Evolutionary conservation across 2,329 filamentous ascomycete genomes (phyloP).

Genomic region (Pseudogymnoascus verrucosus): DNA sequence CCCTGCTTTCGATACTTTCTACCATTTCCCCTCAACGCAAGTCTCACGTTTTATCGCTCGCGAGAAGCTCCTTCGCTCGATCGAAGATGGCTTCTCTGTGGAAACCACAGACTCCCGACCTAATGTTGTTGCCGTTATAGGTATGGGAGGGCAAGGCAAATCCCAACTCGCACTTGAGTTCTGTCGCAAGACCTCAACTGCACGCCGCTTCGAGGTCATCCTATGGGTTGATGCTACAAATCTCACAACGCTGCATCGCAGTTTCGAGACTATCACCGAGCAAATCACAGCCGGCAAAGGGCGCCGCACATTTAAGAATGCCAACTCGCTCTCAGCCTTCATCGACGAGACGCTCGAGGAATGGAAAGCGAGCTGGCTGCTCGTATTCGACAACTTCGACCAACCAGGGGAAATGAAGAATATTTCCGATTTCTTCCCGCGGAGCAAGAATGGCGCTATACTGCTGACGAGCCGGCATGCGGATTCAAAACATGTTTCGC

Average conservation of each 20-base stretch:
- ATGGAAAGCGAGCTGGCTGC: slow-evolving; percentile 9
- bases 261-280: slow-evolving; percentile 14
- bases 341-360: neutral
- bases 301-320: neutral
- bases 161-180: slow-evolving; percentile 20
- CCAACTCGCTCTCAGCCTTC: neutral
- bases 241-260: slow-evolving; percentile 11
- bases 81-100: slow-evolving; percentile 11
- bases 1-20: neutral
- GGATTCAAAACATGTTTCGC: slow-evolving; percentile 9
- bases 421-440: slow-evolving; percentile 8
- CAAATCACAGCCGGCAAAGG: slow-evolving; percentile 9
- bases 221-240: slow-evolving; percentile 20
- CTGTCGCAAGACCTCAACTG: slow-evolving; percentile 11
- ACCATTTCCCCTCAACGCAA: neutral
- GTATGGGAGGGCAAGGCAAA: slow-evolving; percentile 21
- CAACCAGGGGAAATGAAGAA: slow-evolving; percentile 7
- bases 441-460: slow-evolving; percentile 1
- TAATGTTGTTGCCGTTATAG: slow-evolving; percentile 16
- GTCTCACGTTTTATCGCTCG: slow-evolving; percentile 16
- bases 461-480: slow-evolving; percentile 15
- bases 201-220: slow-evolving; percentile 11
- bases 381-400: slow-evolving; percentile 15
- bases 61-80: slow-evolving; percentile 14
- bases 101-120: neutral